Base-by-base conservation (phyloP, 495 filamentous ascomycete genomes). In the Xylona heveae region DNA sequence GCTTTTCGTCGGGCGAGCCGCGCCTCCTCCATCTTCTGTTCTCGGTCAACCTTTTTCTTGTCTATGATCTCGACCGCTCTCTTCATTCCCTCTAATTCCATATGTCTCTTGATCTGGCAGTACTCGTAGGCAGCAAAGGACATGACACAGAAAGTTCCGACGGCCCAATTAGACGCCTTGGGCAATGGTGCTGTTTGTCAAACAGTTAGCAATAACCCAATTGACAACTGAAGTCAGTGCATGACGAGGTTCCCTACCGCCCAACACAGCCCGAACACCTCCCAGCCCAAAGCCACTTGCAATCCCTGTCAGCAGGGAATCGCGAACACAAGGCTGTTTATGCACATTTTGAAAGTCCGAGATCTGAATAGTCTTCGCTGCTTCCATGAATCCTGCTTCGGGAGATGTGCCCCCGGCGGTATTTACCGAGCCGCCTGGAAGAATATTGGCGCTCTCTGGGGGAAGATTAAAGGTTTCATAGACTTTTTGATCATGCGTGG, bases 281-380 rank as follows among this genome's bases (percentile, higher is more conserved):
- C 84, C 83, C 19, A 79, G 46, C 14, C 58, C 76, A 37, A 81
- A 74, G 6, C 79, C 84, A 4, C 64, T 61, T 2, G 66, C 72
- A 42, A 95, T 88, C 16, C 83, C 88, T 1, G 72, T 69, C 44
- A 95, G 53, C 35, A 92, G 53, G 10, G 78, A 70, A 42, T 88
- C 73, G 18, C 85, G 68, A 3, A 77, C 73, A 52, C 88, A 94
- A 13, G 85, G 88, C 38, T 68, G 60, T 45, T 75, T 73, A 51
- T 84, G 71, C 36, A 92, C 62, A 6, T 67, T 63, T 17, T 68
- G 57, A 34, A 83, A 73, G 46, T 92, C 78, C 29, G 69, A 55
- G 6, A 69, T 31, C 10, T 64, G 66, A 30, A 93, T 68, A 14
- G 64, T 65, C 24, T 68, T 64, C 15, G 78, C 47, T 0, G 67